A percentile compares a stretch with the other conserved stretches of the same genome.
These are phyloP conservation scores for Dichomitus squalens DNA, from an alignment of 1,284 basidiomycete genomes.

Conservation along the genomic window DNA sequence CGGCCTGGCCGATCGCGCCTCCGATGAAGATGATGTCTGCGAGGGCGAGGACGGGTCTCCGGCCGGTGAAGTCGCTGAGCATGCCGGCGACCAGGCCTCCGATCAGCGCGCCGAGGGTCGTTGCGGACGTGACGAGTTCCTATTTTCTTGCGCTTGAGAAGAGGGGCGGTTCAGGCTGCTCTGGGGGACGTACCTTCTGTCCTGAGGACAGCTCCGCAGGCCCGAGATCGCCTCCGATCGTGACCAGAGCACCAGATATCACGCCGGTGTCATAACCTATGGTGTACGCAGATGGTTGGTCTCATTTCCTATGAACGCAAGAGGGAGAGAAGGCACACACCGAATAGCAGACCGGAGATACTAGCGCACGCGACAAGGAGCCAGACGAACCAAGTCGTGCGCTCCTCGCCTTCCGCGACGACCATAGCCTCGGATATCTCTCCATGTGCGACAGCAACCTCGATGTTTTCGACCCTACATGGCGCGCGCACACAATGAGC, in stretches of 20 bases:
- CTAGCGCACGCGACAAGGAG: slow-evolving; percentile 64
- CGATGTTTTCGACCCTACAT: slow-evolving; percentile 28
- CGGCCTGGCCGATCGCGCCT: slow-evolving; percentile 72
- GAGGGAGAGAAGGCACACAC: slow-evolving; percentile 40
- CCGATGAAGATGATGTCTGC: slow-evolving; percentile 79
- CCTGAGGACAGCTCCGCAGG: slow-evolving; percentile 56
- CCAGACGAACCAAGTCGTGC: slow-evolving; percentile 73
- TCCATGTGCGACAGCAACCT: slow-evolving; percentile 38
- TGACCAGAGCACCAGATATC: slow-evolving; percentile 76
- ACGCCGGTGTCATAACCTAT: slow-evolving; percentile 82
- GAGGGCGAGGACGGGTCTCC: slow-evolving; percentile 66
- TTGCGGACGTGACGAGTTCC: slow-evolving; percentile 83
- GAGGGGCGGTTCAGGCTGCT: neutral
- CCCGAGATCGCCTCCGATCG: slow-evolving; percentile 71
- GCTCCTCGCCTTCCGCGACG: slow-evolving; percentile 70
- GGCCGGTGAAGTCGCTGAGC: slow-evolving; percentile 74
- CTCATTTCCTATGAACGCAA: neutral
- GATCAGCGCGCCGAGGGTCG: slow-evolving; percentile 77
- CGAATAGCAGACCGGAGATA: slow-evolving; percentile 79
- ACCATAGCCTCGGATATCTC: slow-evolving; percentile 64
- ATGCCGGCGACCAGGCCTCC: slow-evolving; percentile 74
- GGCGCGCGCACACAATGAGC: neutral
- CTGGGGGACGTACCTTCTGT: slow-evolving; percentile 55
- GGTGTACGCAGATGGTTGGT: neutral
- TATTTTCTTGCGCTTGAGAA: slow-evolving; percentile 26